Evolutionary conservation across 176 grass and related monocot species (phyloP), one percentile per base, ranked within the genome.

Genomic region (Alopecurus myosuroides): DNA sequence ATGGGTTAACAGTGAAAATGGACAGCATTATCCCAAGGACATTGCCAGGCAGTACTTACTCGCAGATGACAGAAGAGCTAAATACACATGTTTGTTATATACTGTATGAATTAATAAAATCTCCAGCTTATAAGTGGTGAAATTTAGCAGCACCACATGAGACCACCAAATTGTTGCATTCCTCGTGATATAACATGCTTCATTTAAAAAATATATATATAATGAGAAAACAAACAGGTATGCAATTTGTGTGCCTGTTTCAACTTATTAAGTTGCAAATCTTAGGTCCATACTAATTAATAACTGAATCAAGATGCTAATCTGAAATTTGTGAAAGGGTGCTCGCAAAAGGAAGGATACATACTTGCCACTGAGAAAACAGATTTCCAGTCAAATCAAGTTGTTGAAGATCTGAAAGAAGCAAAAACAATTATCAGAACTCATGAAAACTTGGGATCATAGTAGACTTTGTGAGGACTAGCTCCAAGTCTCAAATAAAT

Each of bases 361-460:
- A 6, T 93, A 98, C 96, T 89, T 95, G 79, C 96, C 96, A 98
- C 64, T 71, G 87, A 55, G 93, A 95, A 69, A 98, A 45, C 51
- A 98, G 82, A 89, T 98, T 95, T 86, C 96, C 96, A 30, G 92
- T 98, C 86, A 98, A 95, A 88, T 98, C 96, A 83, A 98, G 87
- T 67, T 94, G 85, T 60, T 71, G 92, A 29, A 98, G 79, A 88
- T 94, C 96, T 98, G 93, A 71, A 91, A 91, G 70, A 87, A 85
- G 64, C 26, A 80, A 78, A 78, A 86, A 70, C 37, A 20, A 52
- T 55, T 50, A 45, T 77, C 50, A 52, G 34, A 34, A 84, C 26
- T 53, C 19, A 48, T 40, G 42, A 61, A 78, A 65, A 71, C 5
- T 58, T 18, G 13, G 66, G 11, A 70, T 70, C 10, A 80, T 18